phyloP scores from a whole-genome alignment of 768 basidiomycete genomes.

The Baorangia bicolor region DNA sequence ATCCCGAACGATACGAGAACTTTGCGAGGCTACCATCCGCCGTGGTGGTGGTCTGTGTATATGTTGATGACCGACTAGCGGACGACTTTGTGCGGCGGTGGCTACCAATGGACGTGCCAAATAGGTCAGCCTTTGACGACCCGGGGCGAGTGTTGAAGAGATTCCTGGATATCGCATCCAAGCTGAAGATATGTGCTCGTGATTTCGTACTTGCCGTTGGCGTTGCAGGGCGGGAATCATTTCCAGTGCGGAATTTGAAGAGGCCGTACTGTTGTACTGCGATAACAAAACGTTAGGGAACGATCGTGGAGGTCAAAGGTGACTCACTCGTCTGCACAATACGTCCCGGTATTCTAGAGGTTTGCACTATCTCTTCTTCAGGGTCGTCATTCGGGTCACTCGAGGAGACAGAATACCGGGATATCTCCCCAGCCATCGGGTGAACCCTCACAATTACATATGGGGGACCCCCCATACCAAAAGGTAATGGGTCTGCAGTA shows the following conservation, averaged over 20 bases:
- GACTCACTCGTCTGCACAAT: constrained; percentile 80
- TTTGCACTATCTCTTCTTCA: constrained; percentile 84
- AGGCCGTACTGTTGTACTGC: constrained; percentile 86
- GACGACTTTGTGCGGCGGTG: constrained; percentile 64
- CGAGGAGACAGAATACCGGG: constrained; percentile 74
- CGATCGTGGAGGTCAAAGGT: not conserved
- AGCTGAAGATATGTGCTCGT: constrained; percentile 78
- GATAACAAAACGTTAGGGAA: not conserved
- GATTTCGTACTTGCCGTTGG: constrained; percentile 76
- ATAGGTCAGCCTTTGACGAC: constrained; percentile 70
- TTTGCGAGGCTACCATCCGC: constrained; percentile 66
- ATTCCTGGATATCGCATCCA: constrained; percentile 89
- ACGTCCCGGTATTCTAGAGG: constrained; percentile 65
- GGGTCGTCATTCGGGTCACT: constrained; percentile 70
- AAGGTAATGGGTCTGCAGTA: constrained; percentile 72
- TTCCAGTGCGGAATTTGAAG: constrained; percentile 82
- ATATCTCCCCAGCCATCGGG: constrained; percentile 80
- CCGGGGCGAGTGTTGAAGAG: constrained; percentile 75
- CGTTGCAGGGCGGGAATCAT: constrained; percentile 77
- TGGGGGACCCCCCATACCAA: constrained; percentile 67
- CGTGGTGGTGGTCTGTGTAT: constrained; percentile 69
- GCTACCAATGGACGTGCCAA: constrained; percentile 68
- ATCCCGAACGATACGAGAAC: constrained; percentile 70
- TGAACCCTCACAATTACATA: constrained; percentile 81
- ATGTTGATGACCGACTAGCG: constrained; percentile 68